Conservation (phyloP, 2,329 filamentous ascomycete genomes). For the Leptographium radiaticola region DNA sequence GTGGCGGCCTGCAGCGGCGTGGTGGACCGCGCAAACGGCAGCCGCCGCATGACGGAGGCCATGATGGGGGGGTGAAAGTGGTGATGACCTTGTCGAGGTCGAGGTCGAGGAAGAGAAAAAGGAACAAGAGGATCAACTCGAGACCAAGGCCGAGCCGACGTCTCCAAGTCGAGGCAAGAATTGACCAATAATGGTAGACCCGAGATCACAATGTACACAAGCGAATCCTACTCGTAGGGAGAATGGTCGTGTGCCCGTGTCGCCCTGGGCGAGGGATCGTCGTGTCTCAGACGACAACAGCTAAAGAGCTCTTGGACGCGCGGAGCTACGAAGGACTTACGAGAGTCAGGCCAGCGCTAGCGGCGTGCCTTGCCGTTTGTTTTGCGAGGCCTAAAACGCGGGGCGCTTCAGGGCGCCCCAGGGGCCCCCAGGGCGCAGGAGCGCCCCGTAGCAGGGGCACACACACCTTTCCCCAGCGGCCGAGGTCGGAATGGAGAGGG, state of each 20-base stretch:
- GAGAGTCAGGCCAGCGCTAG: background rate
- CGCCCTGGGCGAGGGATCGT: too few relatives aligned
- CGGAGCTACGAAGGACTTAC: background rate
- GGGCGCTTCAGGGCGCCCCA: background rate
- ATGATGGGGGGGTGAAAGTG: background rate
- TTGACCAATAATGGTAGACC: too few relatives aligned
- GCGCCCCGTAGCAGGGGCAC: background rate
- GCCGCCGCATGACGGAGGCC: constrained; percentile 24
- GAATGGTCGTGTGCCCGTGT: too few relatives aligned
- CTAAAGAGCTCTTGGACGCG: background rate
- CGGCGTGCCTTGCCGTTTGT: background rate
- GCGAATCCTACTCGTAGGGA: too few relatives aligned
- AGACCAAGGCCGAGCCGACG: too few relatives aligned
- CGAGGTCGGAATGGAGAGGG: background rate
- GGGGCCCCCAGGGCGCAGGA: background rate
- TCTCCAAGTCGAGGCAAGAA: too few relatives aligned
- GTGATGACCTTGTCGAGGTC: too few relatives aligned
- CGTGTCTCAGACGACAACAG: too few relatives aligned
- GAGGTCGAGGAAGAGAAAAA: background rate
- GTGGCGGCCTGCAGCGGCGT: constrained; percentile 51
- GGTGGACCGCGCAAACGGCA: constrained; percentile 48
- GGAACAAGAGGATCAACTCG: too few relatives aligned
- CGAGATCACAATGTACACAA: too few relatives aligned
- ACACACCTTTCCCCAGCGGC: background rate
- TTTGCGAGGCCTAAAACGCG: background rate